Evolutionary conservation across 2,329 filamentous ascomycete species (phyloP).

Genomic region (Penicillium frequentans): DNA sequence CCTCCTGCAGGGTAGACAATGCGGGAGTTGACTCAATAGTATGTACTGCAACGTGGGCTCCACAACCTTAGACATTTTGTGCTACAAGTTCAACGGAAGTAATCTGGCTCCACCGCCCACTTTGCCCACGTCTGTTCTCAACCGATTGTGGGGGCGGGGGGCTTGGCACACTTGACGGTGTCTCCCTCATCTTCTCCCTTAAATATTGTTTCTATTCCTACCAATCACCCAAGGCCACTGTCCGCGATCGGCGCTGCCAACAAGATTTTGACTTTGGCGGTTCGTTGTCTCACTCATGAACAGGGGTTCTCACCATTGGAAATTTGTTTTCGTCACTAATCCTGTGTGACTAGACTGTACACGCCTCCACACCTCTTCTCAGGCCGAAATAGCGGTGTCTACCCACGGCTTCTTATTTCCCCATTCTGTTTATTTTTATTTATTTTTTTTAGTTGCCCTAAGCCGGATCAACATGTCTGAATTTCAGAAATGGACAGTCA

Average conservation of each 20-base stretch:
- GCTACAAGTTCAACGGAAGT: conserved; percentile 4
- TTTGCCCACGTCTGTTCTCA: background rate
- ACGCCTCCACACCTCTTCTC: conserved; percentile 1
- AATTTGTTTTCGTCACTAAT: background rate
- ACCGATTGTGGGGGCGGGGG: conserved; percentile 11
- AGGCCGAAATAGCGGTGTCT: conserved; percentile 19
- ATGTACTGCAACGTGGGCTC: background rate
- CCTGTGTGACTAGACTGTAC: background rate
- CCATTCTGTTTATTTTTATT: background rate
- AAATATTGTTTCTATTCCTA: background rate
- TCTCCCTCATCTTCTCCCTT: background rate
- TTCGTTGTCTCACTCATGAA: conserved; percentile 1
- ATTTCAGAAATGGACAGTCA: conserved; percentile 49
- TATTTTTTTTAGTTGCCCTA: background rate
- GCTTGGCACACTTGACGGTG: conserved; percentile 1
- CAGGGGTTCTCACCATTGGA: conserved; percentile 3
- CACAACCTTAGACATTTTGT: conserved; percentile 1
- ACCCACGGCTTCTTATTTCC: background rate
- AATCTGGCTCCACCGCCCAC: background rate
- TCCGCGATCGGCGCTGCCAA: conserved; percentile 18
- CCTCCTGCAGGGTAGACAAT: background rate
- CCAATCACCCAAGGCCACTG: background rate
- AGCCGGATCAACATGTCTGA: conserved; percentile 30
- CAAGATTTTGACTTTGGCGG: conserved; percentile 4
- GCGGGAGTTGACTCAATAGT: background rate